phyloP scores from a whole-genome alignment of 176 grass and related monocot genomes.

The Triticum dicoccoides region DNA sequence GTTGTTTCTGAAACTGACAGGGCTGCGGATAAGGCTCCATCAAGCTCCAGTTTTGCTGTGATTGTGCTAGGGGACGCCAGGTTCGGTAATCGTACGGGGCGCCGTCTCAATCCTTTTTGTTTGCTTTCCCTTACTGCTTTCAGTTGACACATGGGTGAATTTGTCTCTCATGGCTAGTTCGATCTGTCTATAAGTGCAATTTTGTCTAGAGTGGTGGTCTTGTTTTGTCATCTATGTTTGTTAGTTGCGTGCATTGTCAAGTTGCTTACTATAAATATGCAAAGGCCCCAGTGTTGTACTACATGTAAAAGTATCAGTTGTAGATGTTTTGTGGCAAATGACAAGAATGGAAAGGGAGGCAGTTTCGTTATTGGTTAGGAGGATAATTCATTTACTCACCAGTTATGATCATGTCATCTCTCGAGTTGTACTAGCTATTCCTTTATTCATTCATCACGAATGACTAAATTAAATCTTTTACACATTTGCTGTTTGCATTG shows the following conservation, averaged over 20 bases:
- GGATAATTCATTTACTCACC: background rate
- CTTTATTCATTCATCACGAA: background rate
- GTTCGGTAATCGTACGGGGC: background rate
- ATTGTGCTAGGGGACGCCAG: background rate
- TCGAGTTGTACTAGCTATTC: background rate
- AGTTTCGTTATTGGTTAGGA: background rate
- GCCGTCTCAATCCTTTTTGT: background rate
- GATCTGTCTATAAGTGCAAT: background rate
- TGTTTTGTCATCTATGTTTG: background rate
- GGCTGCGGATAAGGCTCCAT: background rate
- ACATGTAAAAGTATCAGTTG: background rate
- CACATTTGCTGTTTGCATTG: constrained; percentile 8
- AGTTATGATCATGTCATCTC: background rate
- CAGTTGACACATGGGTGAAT: background rate
- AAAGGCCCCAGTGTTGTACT: background rate
- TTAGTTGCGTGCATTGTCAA: background rate
- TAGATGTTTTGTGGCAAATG: background rate
- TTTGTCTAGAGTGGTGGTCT: background rate
- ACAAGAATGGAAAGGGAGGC: background rate
- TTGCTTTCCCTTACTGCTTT: background rate
- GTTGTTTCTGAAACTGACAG: background rate
- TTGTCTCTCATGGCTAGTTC: background rate
- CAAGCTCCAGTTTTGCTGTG: background rate
- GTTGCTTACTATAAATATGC: background rate
- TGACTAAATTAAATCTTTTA: constrained; percentile 13